phyloP scores from a whole-genome alignment of 352 stramenopile genomes.

The Phytophthora kernoviae region DNA sequence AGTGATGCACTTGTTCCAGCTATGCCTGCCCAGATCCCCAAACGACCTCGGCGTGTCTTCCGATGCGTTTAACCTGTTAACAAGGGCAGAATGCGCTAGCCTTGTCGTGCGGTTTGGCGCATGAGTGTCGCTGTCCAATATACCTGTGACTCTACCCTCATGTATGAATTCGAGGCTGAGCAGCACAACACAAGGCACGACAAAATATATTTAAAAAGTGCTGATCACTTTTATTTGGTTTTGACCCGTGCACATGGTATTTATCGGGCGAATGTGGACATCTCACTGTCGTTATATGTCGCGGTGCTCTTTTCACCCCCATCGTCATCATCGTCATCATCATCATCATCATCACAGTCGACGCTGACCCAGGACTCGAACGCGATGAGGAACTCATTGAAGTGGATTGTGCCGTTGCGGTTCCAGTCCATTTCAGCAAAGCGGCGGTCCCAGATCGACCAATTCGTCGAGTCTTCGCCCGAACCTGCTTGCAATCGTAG shows the following conservation, averaged over 20 bases:
- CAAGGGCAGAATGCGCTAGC: neutral
- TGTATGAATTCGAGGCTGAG: slow-evolving; percentile 18
- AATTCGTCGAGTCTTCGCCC: slow-evolving; percentile 52
- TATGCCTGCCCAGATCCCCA: slow-evolving; percentile 49
- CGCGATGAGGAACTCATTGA: slow-evolving; percentile 87
- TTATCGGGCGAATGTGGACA: slow-evolving; percentile 1
- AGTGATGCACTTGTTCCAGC: slow-evolving; percentile 61
- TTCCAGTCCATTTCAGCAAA: slow-evolving; percentile 89
- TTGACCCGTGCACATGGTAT: too few relatives aligned
- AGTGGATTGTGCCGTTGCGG: slow-evolving; percentile 79
- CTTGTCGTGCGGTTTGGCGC: slow-evolving; percentile 1
- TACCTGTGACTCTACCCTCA: slow-evolving; percentile 16
- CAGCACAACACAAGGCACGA: slow-evolving; percentile 4
- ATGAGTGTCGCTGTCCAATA: slow-evolving; percentile 20
- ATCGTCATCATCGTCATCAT: slow-evolving; percentile 17
- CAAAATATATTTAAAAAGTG: too few relatives aligned
- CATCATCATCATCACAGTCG: slow-evolving; percentile 57
- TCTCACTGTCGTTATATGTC: slow-evolving; percentile 5
- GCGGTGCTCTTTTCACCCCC: too few relatives aligned
- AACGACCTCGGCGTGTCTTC: slow-evolving; percentile 66
- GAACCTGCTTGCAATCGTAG: slow-evolving; percentile 13
- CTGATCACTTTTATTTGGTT: too few relatives aligned
- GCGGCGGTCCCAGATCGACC: slow-evolving; percentile 70
- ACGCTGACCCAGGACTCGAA: slow-evolving; percentile 85
- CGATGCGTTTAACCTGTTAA: slow-evolving; percentile 59